A percentile compares a stretch with the other conserved stretches of the same genome.
Evolutionary conservation across 1,284 basidiomycete species (phyloP).

Genomic region (Neonothopanus nambi): DNA sequence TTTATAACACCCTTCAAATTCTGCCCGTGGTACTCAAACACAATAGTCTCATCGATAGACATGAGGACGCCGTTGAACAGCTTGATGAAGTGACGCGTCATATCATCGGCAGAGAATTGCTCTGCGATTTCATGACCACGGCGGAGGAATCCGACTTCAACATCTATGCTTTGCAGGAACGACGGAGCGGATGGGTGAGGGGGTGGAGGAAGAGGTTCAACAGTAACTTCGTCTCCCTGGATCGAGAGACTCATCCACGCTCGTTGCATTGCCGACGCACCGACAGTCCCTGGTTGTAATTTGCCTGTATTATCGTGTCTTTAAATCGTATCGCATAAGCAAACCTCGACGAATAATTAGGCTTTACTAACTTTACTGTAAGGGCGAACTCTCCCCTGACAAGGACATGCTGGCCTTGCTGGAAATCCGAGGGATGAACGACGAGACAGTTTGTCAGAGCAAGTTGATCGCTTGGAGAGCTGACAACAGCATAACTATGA

Average conservation of each 20-base stretch:
- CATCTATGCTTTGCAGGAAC: constrained; percentile 76
- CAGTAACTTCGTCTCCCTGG: constrained; percentile 72
- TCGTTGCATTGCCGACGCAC: constrained; percentile 69
- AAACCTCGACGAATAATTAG: constrained; percentile 2
- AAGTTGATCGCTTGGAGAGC: constrained; percentile 60
- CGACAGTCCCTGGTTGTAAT: constrained; percentile 63
- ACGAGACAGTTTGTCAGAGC: constrained; percentile 85
- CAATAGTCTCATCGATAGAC: constrained; percentile 72
- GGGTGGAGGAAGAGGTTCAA: constrained; percentile 64
- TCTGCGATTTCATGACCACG: constrained; percentile 67
- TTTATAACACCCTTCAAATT: constrained; percentile 78
- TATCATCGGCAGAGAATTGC: constrained; percentile 84
- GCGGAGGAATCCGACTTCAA: constrained; percentile 77
- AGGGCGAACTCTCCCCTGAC: constrained; percentile 70
- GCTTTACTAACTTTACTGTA: constrained; percentile 64
- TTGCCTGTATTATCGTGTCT: constrained; percentile 80
- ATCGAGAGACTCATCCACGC: constrained; percentile 87
- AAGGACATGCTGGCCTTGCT: constrained; percentile 69
- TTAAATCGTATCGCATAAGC: constrained; percentile 6
- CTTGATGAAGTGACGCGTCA: constrained; percentile 73
- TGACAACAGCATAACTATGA: constrained; percentile 56
- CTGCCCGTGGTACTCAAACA: constrained; percentile 91
- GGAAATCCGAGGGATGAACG: constrained; percentile 77
- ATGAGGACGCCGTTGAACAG: constrained; percentile 70
- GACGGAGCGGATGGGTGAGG: constrained; percentile 58